phyloP scores from a whole-genome alignment of 495 filamentous ascomycete genomes.

The Penicillium lividum region DNA sequence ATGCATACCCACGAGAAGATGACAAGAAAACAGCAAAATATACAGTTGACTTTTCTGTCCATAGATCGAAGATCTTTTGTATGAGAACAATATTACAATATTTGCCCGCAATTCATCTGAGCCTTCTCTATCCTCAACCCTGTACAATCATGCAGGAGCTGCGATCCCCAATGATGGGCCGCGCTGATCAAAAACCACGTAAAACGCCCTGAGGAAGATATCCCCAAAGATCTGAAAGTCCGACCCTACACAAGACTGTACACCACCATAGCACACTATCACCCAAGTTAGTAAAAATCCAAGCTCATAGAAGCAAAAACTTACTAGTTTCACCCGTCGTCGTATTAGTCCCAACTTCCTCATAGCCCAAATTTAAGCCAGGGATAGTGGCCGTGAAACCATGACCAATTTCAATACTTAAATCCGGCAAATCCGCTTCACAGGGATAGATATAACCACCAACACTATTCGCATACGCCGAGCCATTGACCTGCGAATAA shows the following conservation, averaged over 20 bases:
- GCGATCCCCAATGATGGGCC: slow-evolving; percentile 47
- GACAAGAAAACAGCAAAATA: slow-evolving; percentile 24
- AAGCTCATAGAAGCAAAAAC: slow-evolving; percentile 12
- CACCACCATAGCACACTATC: slow-evolving; percentile 68
- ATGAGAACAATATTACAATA: not conserved
- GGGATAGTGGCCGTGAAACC: slow-evolving; percentile 61
- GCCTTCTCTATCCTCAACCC: not conserved
- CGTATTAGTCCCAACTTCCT: slow-evolving; percentile 49
- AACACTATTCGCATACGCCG: slow-evolving; percentile 44
- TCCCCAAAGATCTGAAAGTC: slow-evolving; percentile 74
- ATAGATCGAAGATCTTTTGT: not conserved
- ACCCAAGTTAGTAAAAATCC: slow-evolving; percentile 29
- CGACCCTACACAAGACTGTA: slow-evolving; percentile 62
- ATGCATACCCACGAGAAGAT: slow-evolving; percentile 36
- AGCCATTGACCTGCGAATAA: slow-evolving; percentile 62
- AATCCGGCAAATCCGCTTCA: slow-evolving; percentile 58
- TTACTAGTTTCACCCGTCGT: slow-evolving; percentile 42
- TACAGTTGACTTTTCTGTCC: slow-evolving; percentile 9
- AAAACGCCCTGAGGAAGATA: slow-evolving; percentile 76
- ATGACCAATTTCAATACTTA: slow-evolving; percentile 65
- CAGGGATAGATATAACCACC: slow-evolving; percentile 72
- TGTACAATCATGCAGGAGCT: slow-evolving; percentile 16
- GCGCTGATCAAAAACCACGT: slow-evolving; percentile 72
- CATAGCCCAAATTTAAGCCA: slow-evolving; percentile 68
- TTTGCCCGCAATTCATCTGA: not conserved